Evolutionary conservation across 2,329 filamentous ascomycete genomes (phyloP).

Genomic region (Tolypocladium inflatum): DNA sequence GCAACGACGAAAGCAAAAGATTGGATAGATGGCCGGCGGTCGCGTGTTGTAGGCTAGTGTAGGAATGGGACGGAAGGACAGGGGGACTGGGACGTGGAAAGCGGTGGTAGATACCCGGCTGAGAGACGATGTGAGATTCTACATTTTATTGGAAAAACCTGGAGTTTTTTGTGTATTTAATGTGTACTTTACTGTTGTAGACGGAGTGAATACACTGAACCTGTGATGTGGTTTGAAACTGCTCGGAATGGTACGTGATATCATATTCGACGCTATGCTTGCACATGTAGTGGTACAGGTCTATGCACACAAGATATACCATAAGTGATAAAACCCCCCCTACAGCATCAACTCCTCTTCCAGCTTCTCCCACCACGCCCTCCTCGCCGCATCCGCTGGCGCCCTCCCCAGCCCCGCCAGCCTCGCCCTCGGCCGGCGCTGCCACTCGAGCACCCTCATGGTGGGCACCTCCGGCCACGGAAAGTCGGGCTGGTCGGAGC

Average conservation of each 20-base stretch:
- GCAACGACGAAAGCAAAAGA: background rate
- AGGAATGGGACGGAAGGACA: background rate
- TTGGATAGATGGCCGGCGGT: background rate
- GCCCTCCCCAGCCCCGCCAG: constrained; percentile 7
- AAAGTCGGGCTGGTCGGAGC: constrained; percentile 9
- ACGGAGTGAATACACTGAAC: background rate
- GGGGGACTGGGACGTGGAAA: background rate
- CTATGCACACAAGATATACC: background rate
- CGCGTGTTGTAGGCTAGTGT: background rate
- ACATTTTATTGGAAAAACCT: too few species aligned
- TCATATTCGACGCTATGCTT: background rate
- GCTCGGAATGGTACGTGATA: background rate
- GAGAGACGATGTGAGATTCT: too few species aligned
- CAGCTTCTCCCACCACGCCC: constrained; percentile 18
- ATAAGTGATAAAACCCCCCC: background rate
- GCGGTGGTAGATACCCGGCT: background rate
- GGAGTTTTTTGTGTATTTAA: background rate
- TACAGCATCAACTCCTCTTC: constrained; percentile 17
- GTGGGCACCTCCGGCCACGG: constrained; percentile 12
- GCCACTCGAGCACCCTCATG: constrained; percentile 15
- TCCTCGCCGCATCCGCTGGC: constrained; percentile 9
- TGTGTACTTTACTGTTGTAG: fast-evolving
- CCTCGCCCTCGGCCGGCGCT: constrained; percentile 13
- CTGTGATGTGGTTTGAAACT: background rate
- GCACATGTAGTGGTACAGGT: background rate